These are phyloP conservation scores for Ustilago cynodontis DNA, from an alignment of 1,284 basidiomycete species.

Conservation along the genomic window DNA sequence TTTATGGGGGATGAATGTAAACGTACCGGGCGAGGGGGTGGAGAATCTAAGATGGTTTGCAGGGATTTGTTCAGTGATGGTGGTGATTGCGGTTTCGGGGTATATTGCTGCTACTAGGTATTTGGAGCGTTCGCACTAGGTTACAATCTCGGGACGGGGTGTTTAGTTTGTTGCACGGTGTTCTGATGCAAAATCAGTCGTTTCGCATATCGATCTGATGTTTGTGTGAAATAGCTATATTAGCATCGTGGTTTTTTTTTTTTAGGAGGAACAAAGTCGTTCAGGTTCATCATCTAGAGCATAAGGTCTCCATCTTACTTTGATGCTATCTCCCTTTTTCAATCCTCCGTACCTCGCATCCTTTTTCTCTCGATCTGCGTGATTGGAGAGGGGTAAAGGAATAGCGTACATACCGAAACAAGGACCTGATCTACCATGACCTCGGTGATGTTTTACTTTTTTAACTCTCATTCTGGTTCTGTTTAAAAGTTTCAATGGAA, in stretches of 20 bases:
- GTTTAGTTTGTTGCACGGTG: not conserved
- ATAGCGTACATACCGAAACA: constrained; percentile 64
- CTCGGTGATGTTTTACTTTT: constrained; percentile 21
- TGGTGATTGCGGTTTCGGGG: constrained; percentile 64
- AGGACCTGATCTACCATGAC: constrained; percentile 40
- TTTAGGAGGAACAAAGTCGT: not conserved
- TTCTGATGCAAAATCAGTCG: not conserved
- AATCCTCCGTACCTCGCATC: constrained; percentile 28
- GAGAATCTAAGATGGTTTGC: constrained; percentile 66
- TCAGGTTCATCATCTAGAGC: constrained; percentile 39
- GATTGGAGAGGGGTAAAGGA: constrained; percentile 24
- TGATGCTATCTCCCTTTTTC: constrained; percentile 36
- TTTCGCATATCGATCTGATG: not conserved
- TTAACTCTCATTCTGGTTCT: constrained; percentile 46
- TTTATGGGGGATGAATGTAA: constrained; percentile 70
- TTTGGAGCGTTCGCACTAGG: constrained; percentile 50
- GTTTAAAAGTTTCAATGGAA: constrained; percentile 52
- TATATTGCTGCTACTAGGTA: constrained; percentile 68
- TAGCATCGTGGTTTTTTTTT: no score
- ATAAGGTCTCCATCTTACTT: constrained; percentile 35
- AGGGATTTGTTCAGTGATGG: constrained; percentile 64
- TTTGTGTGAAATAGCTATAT: no score
- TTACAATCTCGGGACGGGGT: no score
- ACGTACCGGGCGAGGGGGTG: constrained; percentile 66
- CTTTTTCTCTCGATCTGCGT: not conserved